Percentiles rank a stretch among this genome's conserved stretches.
Conservation (phyloP, 805 yeast species). For the Gaillardinia entomophila region DNA sequence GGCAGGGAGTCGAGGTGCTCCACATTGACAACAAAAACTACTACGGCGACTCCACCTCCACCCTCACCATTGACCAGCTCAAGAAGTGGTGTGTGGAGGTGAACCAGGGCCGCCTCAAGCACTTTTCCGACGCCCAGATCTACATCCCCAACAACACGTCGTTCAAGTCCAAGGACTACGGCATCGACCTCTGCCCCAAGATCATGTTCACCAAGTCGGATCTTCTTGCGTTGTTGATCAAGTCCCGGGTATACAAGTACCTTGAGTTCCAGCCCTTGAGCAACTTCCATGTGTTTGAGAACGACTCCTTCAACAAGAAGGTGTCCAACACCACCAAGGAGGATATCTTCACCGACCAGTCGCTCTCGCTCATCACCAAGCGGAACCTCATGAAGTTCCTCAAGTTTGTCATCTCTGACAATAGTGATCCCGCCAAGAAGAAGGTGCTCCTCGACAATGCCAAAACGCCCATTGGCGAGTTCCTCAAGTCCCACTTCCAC, state of each 20-base stretch:
- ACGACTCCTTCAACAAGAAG: conserved; percentile 77
- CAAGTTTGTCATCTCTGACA: conserved; percentile 65
- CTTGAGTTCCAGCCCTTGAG: conserved; percentile 87
- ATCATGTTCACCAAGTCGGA: conserved; percentile 89
- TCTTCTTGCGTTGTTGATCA: conserved; percentile 67
- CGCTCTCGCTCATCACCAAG: conserved; percentile 67
- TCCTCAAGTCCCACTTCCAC: conserved; percentile 61
- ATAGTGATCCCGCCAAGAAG: conserved; percentile 55
- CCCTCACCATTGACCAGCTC: conserved; percentile 80
- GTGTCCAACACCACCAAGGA: conserved; percentile 77
- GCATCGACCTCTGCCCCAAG: conserved; percentile 83
- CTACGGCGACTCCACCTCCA: conserved; percentile 86
- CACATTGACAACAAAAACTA: conserved; percentile 82
- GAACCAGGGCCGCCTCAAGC: conserved; percentile 39
- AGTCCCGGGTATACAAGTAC: conserved; percentile 84
- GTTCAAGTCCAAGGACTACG: conserved; percentile 68
- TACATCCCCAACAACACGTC: conserved; percentile 62
- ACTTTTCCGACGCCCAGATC: conserved; percentile 66
- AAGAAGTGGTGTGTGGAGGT: conserved; percentile 77
- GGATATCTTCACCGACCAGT: conserved; percentile 88
- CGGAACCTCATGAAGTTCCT: conserved; percentile 86
- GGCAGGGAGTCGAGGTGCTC: conserved; percentile 96
- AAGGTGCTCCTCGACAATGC: conserved; percentile 54
- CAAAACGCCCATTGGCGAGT: conserved; percentile 50
- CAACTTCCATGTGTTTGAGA: conserved; percentile 90